Base-by-base conservation (phyloP, 129 eudicot genomes). In the Tagetes erecta region DNA sequence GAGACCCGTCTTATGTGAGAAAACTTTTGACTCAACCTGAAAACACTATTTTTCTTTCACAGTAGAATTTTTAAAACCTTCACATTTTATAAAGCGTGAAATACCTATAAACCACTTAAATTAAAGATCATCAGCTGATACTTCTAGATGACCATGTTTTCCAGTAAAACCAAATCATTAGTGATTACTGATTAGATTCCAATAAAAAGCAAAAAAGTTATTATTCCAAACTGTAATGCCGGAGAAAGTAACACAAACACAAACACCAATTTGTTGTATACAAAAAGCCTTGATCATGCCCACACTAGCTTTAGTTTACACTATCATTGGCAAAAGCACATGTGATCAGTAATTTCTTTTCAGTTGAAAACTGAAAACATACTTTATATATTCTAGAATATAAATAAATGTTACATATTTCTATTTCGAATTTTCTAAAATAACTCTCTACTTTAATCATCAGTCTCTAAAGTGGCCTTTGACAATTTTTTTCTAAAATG, bases 231-330 rank as follows among this genome's bases (percentile, higher is more conserved):
- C 46, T 27, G 75, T 68, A 46, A 38, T 77, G 81, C 75, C 49
- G 81, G 76, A 57, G 50, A 77, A 77, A 68, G 81, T 58, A 68
- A 77, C 81, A 68, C 71, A 69, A 68, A 77, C 81, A 68, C 71
- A 58, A 68, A 77, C 81, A 68, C 71, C 75, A 62, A 76, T 68
- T 68, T 56, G 59, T 76, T 45, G 60, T 56, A 56, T 46, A 56
- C 46, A 56, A 68, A 76, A 76, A 66, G 36, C 73, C 72, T 56
- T 53, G 68, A 72, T 67, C 67, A 71, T 38, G 11, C 76, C 58
- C 62, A 62, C 60, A 44, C 80, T 44, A 76, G 40, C 69, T 66
- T 76, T 20, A 20, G 27, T 20, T 20, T 67, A 50, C 36, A 67
- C 45, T 12, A 40, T 76, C 49, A 40, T 40, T 40, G 44, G 5